Conservation (phyloP, 2,329 filamentous ascomycete genomes). For the Fusarium verticillioides region DNA sequence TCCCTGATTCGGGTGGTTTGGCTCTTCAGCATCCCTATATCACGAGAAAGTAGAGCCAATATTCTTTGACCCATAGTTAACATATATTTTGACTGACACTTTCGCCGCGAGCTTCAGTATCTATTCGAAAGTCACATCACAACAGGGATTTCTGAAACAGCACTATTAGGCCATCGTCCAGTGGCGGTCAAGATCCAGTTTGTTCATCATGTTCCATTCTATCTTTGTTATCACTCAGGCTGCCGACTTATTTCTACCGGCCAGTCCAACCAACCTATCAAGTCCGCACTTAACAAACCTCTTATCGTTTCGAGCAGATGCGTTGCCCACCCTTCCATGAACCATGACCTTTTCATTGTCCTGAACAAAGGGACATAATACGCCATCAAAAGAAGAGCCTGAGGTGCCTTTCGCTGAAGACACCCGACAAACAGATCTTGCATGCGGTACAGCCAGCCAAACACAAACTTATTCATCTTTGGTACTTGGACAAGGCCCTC, state of each 20-base stretch:
- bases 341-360: slow-evolving; percentile 38
- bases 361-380: slow-evolving; percentile 41
- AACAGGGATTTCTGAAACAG: neutral
- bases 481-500: slow-evolving; percentile 32
- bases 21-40: neutral
- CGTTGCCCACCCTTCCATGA: slow-evolving; percentile 38
- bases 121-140: neutral
- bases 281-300: slow-evolving; percentile 27
- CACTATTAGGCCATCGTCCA: neutral
- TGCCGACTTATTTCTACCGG: slow-evolving; percentile 33
- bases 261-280: slow-evolving; percentile 43
- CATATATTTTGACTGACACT: no score
- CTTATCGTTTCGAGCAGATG: slow-evolving; percentile 42
- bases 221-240: slow-evolving; percentile 9
- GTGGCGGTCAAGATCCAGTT: neutral
- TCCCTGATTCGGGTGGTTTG: neutral
- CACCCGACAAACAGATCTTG: slow-evolving; percentile 43
- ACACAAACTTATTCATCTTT: slow-evolving; percentile 33
- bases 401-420: slow-evolving; percentile 42
- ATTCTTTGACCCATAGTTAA: neutral
- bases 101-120: neutral
- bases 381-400: slow-evolving; percentile 44
- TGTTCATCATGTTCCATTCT: neutral
- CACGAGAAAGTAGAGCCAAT: neutral
- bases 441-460: slow-evolving; percentile 47